Base-by-base conservation (phyloP, 441 rosid genomes). In the Adansonia rubrostipa region DNA sequence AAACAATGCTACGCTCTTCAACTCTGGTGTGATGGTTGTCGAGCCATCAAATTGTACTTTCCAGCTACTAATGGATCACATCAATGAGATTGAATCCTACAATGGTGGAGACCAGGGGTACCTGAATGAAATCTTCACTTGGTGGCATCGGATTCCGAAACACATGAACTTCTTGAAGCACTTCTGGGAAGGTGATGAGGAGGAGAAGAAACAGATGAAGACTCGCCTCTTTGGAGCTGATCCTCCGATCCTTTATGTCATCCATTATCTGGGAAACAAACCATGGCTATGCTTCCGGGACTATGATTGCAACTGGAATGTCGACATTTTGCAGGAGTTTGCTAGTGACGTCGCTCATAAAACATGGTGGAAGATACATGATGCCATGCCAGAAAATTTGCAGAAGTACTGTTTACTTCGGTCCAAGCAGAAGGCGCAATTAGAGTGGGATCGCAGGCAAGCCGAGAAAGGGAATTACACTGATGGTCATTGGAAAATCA, bases 91-190 rank as follows among this genome's bases (percentile, higher is more conserved):
- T 40, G 93, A 84, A 72, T 94, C 97, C 8, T 92, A 94, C 85
- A 94, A 94, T 5, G 98, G 98, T 2, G 96, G 97, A 45, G 97
- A 94, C 71, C 98, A 94, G 84, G 98, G 98, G 6, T 94, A 91
- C 83, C 82, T 94, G 10, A 94, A 94, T 45, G 94, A 93, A 80
- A 86, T 94, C 73, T 94, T 90, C 87, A 94, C 97, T 15, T 94
- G 97, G 97, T 94, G 98, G 98, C 98, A 94, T 86, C 89, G 95
- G 72, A 92, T 94, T 63, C 98, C 98, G 0, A 91, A 86, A 71
- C 95, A 86, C 82, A 92, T 94, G 96, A 94, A 94, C 83, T 93
- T 93, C 86, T 82, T 94, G 88, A 94, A 94, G 84, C 98, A 94
- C 71, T 94, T 88, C 74, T 92, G 97, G 98, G 96, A 90, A 84